These are phyloP conservation scores for Backusella macrospora DNA, from an alignment of 192 early-diverging fungal genomes.

Conservation along the genomic window DNA sequence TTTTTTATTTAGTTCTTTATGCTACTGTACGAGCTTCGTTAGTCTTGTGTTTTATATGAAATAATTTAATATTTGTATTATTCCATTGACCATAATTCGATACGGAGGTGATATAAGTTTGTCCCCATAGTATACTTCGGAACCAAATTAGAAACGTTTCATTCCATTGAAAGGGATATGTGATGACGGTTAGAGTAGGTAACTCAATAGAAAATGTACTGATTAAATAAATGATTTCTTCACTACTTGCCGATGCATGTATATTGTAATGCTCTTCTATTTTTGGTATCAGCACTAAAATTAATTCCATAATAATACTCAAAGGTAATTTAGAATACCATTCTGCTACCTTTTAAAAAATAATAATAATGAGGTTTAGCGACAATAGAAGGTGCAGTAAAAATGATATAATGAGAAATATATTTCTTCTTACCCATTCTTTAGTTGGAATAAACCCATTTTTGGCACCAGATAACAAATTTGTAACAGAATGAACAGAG, in stretches of 20 bases:
- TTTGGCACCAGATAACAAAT: constrained; percentile 1
- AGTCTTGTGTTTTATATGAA: constrained; percentile 44
- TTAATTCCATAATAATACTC: not conserved
- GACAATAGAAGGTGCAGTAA: not conserved
- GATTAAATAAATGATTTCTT: constrained; percentile 6
- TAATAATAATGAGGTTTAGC: not conserved
- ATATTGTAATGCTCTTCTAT: constrained; percentile 8
- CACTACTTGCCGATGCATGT: not conserved
- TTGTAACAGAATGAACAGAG: constrained; percentile 12
- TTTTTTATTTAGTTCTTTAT: constrained; percentile 1
- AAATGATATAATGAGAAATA: not conserved
- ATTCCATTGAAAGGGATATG: constrained; percentile 54
- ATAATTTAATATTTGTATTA: constrained; percentile 61
- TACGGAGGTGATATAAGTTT: constrained; percentile 61
- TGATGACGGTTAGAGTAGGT: not conserved
- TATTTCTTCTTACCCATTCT: constrained; percentile 40
- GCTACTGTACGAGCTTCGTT: not conserved
- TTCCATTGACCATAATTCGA: constrained; percentile 64
- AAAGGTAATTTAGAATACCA: constrained; percentile 6
- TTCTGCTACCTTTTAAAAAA: not conserved
- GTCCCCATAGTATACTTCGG: constrained; percentile 67
- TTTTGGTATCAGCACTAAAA: not conserved
- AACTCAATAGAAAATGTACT: not conserved
- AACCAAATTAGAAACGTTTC: constrained; percentile 67
- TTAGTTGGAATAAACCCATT: constrained; percentile 24